Conservation (phyloP, 345 rosid species). For the Physaria fendleri region DNA sequence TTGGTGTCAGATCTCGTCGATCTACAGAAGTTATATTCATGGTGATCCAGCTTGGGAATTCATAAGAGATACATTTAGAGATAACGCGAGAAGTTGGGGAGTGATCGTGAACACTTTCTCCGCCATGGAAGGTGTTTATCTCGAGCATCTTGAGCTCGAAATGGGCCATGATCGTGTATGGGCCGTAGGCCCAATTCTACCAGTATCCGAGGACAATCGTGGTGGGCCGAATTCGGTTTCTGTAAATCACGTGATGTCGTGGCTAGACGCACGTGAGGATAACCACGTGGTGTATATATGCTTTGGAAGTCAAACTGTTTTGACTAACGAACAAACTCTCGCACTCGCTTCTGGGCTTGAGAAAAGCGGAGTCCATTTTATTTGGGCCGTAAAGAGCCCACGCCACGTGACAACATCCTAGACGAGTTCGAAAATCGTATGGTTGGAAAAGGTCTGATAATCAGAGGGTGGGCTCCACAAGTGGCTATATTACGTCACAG, state of each 20-base stretch:
- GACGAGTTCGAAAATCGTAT: constrained; percentile 44
- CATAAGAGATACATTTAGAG: constrained; percentile 23
- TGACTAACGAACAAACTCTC: constrained; percentile 39
- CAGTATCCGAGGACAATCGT: constrained; percentile 13
- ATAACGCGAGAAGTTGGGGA: constrained; percentile 43
- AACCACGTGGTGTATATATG: constrained; percentile 55
- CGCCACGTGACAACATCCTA: constrained; percentile 11
- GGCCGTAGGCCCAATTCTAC: constrained; percentile 57
- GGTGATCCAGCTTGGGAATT: constrained; percentile 39
- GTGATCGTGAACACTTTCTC: constrained; percentile 41
- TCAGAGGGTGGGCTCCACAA: constrained; percentile 58
- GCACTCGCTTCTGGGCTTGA: constrained; percentile 42
- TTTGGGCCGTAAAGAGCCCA: constrained; percentile 41
- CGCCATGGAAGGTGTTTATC: constrained; percentile 36
- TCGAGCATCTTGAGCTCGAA: constrained; percentile 33
- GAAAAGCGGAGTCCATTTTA: constrained; percentile 43
- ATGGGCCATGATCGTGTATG: constrained; percentile 37
- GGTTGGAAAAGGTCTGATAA: constrained; percentile 42
- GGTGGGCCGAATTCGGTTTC: constrained; percentile 48
- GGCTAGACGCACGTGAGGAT: constrained; percentile 51
- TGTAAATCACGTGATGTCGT: constrained; percentile 30
- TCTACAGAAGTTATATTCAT: constrained; percentile 24
- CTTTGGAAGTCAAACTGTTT: constrained; percentile 56
- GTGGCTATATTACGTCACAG: constrained; percentile 36
- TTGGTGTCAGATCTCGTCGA: constrained; percentile 41